Base-by-base conservation (phyloP, 2,329 filamentous ascomycete genomes). In the Aspergillus carbonarius region DNA sequence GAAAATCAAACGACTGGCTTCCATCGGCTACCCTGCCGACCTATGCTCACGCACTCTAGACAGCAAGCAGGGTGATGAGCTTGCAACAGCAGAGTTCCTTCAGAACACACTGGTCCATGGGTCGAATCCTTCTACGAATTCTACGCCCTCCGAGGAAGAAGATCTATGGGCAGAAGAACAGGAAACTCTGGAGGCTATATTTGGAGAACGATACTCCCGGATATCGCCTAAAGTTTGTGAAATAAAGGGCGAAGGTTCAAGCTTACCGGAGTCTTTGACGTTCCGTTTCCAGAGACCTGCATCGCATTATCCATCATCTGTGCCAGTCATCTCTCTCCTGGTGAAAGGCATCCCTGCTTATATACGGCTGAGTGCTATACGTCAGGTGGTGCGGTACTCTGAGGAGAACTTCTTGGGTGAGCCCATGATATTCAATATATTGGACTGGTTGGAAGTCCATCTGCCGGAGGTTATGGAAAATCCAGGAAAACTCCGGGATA, bases 401-500 rank as follows among this genome's bases (percentile, higher is more conserved):
- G 79, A 85, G 51, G 83, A 87, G 51, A 86, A 87, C 27, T 82
- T 96, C 30, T 78, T 88, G 13, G 93, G 92, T 23, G 92, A 96
- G 70, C 90, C 92, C 39, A 96, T 96, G 89, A 85, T 97, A 12
- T 98, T 93, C 75, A 91, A 91, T 64, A 82, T 96, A 12, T 84
- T 93, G 54, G 93, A 96, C 75, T 98, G 93, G 93, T 78, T 98
- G 4, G 93, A 98, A 72, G 86, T 90, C 63, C 88, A 92, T 64
- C 86, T 96, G 62, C 88, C 91, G 58, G 77, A 77, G n/a, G 91
- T 98, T 57, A 88, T 97, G 55, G 88, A 93, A 61, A 85, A 89
- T 58, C 95, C 95, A 0, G 95, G 93, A 1, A 89, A 85, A 62
- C 81, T 99, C 39, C 84, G 89, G 39, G 92, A 96, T 56, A 91